Base-by-base conservation (phyloP, 2,329 filamentous ascomycete genomes). In the Microdochium nivale region DNA sequence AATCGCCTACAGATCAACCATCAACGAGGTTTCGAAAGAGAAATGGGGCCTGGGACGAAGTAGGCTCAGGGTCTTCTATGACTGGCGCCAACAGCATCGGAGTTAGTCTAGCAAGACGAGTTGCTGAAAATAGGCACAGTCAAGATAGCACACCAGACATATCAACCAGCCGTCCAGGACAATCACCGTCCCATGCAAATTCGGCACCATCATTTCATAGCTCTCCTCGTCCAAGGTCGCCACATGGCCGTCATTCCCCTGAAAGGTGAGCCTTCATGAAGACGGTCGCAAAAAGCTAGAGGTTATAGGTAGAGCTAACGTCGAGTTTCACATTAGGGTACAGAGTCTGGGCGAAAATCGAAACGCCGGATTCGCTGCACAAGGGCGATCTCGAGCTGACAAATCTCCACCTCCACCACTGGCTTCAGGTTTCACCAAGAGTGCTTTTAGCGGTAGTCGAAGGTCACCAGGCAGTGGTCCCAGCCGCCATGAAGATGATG, bases 201-300 rank as follows among this genome's bases (percentile, higher is more conserved):
- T 75, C 80, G 21, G 76, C 69, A 49, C 76, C 74, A 49, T 76
- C 75, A 19, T 74, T 78, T 58, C 79, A 81, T 57, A 77, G 76
- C 47, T 85, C 83, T 19, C 81, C 84, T n/a, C 77, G 77, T 54
- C 58, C 62, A 30, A 77, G 79, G 44, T 84, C 83, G 37, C 81
- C 83, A 14, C 81, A 85, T 61, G 72, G 72, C 55, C 71, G 70
- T 53, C 69, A 65, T 52, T 71, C 69, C 14, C 67, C 71, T 49
- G 58, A 61, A 53, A 62, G 48, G 48, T 44, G 49, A 35, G 52
- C 60, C 21, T 19, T 44, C 7, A 3, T 7, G 14, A 16, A 40
- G 7, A 23, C 23, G 19, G 5, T 24, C 8, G 40, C 10, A 19
- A 8, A 40, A 13, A 24, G n/a, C 40, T 23, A 24, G 40, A 7